Base-by-base conservation (phyloP, 208 protist genomes). In the Leishmania martiniquensis region DNA sequence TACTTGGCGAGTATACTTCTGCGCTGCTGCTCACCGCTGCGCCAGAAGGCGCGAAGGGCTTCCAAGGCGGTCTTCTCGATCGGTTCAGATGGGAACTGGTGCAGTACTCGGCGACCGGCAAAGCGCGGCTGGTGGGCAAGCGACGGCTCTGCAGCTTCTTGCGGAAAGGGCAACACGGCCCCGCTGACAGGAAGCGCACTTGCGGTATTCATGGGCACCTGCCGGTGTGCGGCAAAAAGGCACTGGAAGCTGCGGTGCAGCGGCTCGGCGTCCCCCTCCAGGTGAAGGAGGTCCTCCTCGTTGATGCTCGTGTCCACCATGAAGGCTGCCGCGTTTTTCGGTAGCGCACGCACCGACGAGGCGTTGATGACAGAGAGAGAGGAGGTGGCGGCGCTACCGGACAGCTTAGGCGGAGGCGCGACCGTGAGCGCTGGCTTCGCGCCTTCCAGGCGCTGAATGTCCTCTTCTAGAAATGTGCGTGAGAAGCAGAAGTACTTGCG, bases 401-500 rank as follows among this genome's bases (percentile, higher is more conserved):
- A 52, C 57, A 63, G 57, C 15, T 25, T 9, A 37, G 60, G 32
- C 37, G 1, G 49, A 39, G 32, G 44, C 37, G 44, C 54, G 29
- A 66, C n/a, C 22, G 74, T 49, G 63, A 29, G 63, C 62, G 10
- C 52, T 32, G 70, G 55, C 54, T 15, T 69, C 42, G 72, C 67
- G 37, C 79, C 45, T 51, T 82, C 83, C 20, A 93, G 60, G 34
- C 87, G 79, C 57, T 83, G 86, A 59, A 93, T 79, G 49, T 95
- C 90, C 49, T 94, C 89, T 75, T 95, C 91, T 12, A 95, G 80
- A 75, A 95, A 95, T 6, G 93, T 95, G 39, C 90, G 85, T 4
- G 93, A 87, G 59, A 95, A 95, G 86, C 90, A 97, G 74, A 95
- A 95, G 81, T 95, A 94, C 79, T 93, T 93, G 63, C 88, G 89